Evolutionary conservation across 2,329 filamentous ascomycete genomes (phyloP).

Genomic region (Phialocephala subalpina): DNA sequence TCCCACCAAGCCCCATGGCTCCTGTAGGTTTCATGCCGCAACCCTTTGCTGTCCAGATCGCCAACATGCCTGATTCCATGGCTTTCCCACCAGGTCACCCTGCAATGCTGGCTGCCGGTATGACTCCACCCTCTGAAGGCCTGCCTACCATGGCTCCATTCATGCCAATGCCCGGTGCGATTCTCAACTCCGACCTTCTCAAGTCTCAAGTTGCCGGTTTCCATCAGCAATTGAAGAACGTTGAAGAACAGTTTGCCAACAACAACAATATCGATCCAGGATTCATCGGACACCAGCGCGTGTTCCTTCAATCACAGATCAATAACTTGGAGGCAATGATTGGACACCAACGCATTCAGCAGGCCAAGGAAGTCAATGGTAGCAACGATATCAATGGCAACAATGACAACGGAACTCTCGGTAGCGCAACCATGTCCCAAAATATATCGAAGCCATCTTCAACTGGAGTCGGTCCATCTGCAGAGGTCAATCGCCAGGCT

Average conservation of each 20-base stretch:
- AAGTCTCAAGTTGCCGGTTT: slow-evolving; percentile 47
- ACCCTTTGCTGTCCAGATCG: slow-evolving; percentile 27
- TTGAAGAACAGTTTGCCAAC: slow-evolving; percentile 66
- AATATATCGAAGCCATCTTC: not conserved
- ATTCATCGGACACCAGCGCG: slow-evolving; percentile 54
- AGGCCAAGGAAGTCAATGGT: slow-evolving; percentile 14
- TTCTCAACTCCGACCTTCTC: slow-evolving; percentile 28
- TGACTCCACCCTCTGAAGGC: slow-evolving; percentile 18
- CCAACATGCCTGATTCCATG: slow-evolving; percentile 26
- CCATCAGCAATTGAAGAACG: slow-evolving; percentile 59
- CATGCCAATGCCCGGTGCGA: slow-evolving; percentile 22
- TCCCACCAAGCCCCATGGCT: slow-evolving; percentile 22
- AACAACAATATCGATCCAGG: slow-evolving; percentile 69
- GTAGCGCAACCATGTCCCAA: not conserved
- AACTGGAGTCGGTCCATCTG: not conserved
- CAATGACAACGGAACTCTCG: not conserved
- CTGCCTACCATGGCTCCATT: slow-evolving; percentile 20
- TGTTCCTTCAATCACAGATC: slow-evolving; percentile 49
- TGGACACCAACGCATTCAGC: slow-evolving; percentile 32
- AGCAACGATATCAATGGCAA: not conserved
- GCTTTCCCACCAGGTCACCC: slow-evolving; percentile 27
- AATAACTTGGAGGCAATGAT: slow-evolving; percentile 36
- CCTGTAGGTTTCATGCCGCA: slow-evolving; percentile 28
- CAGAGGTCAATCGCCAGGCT: not conserved
- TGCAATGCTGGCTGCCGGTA: slow-evolving; percentile 21